Conservation (phyloP, 306 rosid species). For the Acacia melanoxylon region DNA sequence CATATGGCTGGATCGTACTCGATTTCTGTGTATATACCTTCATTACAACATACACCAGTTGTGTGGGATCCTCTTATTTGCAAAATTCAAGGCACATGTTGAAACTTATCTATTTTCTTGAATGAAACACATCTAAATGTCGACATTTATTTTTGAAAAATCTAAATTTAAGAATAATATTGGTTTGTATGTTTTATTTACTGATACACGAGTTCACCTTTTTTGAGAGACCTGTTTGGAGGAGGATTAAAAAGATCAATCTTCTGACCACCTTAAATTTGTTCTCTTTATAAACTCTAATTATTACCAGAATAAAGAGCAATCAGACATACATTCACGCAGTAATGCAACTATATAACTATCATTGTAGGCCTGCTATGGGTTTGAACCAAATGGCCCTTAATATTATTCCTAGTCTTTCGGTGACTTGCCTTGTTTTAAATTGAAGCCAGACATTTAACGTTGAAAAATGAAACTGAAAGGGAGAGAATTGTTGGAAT, state of each 20-base stretch:
- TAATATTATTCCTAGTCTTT: background rate
- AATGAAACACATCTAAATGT: background rate
- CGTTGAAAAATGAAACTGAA: background rate
- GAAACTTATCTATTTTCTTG: background rate
- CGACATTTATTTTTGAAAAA: background rate
- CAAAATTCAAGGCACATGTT: slow-evolving; percentile 1
- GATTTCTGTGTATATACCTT: background rate
- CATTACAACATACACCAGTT: background rate
- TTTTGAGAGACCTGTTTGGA: background rate
- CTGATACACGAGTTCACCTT: background rate
- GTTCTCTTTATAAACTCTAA: too few relatives aligned
- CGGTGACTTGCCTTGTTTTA: background rate
- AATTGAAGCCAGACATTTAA: background rate
- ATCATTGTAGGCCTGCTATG: too few relatives aligned
- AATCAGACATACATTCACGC: too few relatives aligned
- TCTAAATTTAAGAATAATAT: background rate
- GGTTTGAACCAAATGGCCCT: too few relatives aligned
- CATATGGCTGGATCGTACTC: background rate
- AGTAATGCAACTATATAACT: too few relatives aligned
- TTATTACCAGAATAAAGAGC: too few relatives aligned
- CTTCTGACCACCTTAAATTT: too few relatives aligned
- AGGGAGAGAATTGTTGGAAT: background rate
- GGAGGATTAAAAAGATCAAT: too few relatives aligned
- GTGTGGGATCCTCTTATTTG: background rate
- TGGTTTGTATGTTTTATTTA: too few relatives aligned